Evolutionary conservation across 2,329 filamentous ascomycete species (phyloP), one percentile per base, ranked within the genome.

Genomic region (Aspergillus fumigatiaffinis): DNA sequence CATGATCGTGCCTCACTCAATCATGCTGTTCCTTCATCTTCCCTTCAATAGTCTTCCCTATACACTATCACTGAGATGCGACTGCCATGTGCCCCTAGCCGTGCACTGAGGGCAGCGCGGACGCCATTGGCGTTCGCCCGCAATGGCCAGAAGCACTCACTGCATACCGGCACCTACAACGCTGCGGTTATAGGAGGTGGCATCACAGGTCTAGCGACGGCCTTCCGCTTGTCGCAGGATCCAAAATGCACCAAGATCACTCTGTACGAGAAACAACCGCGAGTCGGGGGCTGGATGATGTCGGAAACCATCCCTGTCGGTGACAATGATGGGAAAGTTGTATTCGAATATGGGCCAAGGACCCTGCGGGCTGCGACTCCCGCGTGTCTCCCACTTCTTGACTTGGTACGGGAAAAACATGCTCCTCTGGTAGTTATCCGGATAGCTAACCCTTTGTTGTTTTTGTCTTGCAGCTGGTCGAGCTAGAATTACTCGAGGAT

Each of bases 291-390:
- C 49, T 97, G 92, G 92, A 79, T 97, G 44, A 78, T 86, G 61
- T 91, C 89, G 1, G 82, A 87, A 63, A 77, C 76, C 52, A 79
- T 89, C 12, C 73, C 83, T 1, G 75, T 80, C 4, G 80, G 23
- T 10, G 23, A 47, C 44, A 5, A 82, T 41, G 89, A 85, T 17
- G 80, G 81, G 23, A 75, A 81, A 51, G 83, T 96, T 35, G 74
- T 90, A 28, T 91, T 97, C 67, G 93, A 99, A 77, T 84, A 85
- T 63, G 94, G 93, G 0, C 90, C 94, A 23, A 84, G 93, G 66
- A 90, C 90, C 54, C 76, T 96, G 64, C 82, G 89, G 57, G 84
- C 74, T 62, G 80, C 71, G 62, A 70, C 63, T 58, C 73, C 81
- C 59, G 84, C 87, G 66, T 87, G 88, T 54, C 71, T 88, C 38